Percentiles rank a stretch among this genome's conserved stretches.
These are phyloP conservation scores for Anastatica hierochuntica DNA, from an alignment of 345 rosid species.

Conservation along the genomic window DNA sequence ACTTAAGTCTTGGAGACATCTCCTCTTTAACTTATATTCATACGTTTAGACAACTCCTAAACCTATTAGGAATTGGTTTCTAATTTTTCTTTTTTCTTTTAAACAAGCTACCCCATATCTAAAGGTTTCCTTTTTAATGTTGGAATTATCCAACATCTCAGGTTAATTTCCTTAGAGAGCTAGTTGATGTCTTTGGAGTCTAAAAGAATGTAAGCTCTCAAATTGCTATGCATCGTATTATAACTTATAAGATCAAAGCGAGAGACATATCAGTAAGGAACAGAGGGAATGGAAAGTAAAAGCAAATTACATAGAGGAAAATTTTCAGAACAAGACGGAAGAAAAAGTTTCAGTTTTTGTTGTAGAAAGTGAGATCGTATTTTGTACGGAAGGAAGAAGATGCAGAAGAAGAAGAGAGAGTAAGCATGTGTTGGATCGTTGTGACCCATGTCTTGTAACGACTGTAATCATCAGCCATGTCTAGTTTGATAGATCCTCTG, in stretches of 20 bases:
- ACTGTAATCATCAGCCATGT: slow-evolving; percentile 69
- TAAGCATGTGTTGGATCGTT: slow-evolving; percentile 60
- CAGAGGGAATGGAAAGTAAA: too few relatives aligned
- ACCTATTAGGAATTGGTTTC: too few relatives aligned
- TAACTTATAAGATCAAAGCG: background rate
- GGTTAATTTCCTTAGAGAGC: slow-evolving; percentile 30
- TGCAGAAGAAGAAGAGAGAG: slow-evolving; percentile 47
- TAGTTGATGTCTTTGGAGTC: slow-evolving; percentile 28
- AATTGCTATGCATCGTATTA: slow-evolving; percentile 6
- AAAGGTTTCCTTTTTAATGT: too few relatives aligned
- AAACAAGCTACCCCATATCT: too few relatives aligned
- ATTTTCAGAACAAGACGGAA: slow-evolving; percentile 6
- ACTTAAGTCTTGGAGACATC: too few relatives aligned
- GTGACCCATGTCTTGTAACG: slow-evolving; percentile 66
- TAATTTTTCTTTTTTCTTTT: too few relatives aligned
- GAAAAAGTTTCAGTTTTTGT: slow-evolving; percentile 11
- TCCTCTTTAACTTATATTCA: too few relatives aligned
- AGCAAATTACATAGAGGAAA: slow-evolving; percentile 5
- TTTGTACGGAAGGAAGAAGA: slow-evolving; percentile 24
- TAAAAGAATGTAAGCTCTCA: slow-evolving; percentile 21
- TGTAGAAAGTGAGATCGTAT: slow-evolving; percentile 38
- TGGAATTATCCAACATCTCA: too few relatives aligned
- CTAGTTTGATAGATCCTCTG: slow-evolving; percentile 58
- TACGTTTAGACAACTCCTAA: too few relatives aligned
- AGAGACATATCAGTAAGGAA: too few relatives aligned